Conservation (phyloP, 331 rosid genomes). For the Malus hybrid region DNA sequence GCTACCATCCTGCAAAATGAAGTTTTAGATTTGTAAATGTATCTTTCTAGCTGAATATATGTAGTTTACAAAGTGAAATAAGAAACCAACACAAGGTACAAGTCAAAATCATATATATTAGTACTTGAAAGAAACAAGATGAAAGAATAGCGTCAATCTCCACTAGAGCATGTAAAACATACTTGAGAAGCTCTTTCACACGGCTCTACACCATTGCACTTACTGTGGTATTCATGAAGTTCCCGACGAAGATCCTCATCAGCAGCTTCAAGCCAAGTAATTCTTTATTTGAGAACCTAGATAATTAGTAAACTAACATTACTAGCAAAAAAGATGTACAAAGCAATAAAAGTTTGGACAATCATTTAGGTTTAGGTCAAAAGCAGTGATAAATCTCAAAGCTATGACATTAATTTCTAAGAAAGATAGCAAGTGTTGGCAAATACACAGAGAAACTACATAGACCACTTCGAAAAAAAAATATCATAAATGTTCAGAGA, state of each 20-base stretch:
- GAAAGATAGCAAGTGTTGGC: too few species aligned
- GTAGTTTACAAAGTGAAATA: neutral
- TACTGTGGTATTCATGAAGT: conserved; percentile 86
- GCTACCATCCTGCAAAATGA: conserved; percentile 58
- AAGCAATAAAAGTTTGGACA: too few species aligned
- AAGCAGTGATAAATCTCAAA: too few species aligned
- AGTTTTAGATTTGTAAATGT: conserved; percentile 16
- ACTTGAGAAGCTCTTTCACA: conserved; percentile 61
- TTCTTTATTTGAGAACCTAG: conserved; percentile 94
- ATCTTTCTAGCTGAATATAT: neutral
- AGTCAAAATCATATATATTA: neutral
- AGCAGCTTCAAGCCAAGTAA: conserved; percentile 96
- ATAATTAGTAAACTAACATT: neutral
- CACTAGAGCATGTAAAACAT: conserved; percentile 24
- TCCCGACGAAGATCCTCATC: conserved; percentile 94
- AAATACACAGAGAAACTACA: too few species aligned
- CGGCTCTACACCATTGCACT: conserved; percentile 53
- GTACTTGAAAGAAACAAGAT: conserved; percentile 4
- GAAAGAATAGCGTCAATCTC: conserved; percentile 6
- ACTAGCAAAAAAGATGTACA: too few species aligned
- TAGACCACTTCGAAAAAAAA: too few species aligned
- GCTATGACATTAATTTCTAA: too few species aligned
- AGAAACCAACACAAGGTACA: conserved; percentile 1
- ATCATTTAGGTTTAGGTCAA: too few species aligned
- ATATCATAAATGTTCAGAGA: too few species aligned